A percentile compares a stretch with the other conserved stretches of the same genome.
Evolutionary conservation across 2,329 filamentous ascomycete genomes (phyloP).

Genomic region (Penicillium sumatraense): DNA sequence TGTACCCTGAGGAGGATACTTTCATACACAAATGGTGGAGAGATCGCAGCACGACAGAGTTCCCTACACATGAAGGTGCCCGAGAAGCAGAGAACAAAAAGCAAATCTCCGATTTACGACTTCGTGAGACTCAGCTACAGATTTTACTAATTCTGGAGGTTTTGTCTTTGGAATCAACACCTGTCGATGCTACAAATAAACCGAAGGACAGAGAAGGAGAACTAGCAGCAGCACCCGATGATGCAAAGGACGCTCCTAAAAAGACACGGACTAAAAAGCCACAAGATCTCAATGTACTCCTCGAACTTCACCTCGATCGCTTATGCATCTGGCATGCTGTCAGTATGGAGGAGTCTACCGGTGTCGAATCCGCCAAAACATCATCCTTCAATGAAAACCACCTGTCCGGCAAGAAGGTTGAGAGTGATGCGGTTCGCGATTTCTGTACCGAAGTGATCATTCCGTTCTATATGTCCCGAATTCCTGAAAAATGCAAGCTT

Average conservation of each 20-base stretch:
- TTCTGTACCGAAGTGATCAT: conserved; percentile 57
- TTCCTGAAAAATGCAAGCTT: conserved; percentile 52
- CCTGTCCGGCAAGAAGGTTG: conserved; percentile 38
- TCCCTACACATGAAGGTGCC: conserved; percentile 28
- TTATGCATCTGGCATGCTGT: conserved; percentile 58
- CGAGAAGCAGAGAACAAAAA: conserved; percentile 46
- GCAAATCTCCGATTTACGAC: conserved; percentile 48
- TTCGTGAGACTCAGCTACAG: conserved; percentile 55
- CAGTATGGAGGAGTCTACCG: conserved; percentile 41
- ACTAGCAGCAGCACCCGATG: conserved; percentile 3
- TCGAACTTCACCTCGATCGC: conserved; percentile 54
- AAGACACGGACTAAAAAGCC: conserved; percentile 43
- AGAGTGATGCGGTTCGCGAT: conserved; percentile 52
- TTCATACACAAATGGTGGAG: conserved; percentile 54
- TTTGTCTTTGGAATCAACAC: conserved; percentile 46
- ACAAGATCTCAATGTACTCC: conserved; percentile 47
- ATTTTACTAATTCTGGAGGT: conserved; percentile 55
- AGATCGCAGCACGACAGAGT: conserved; percentile 33
- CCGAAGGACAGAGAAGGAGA: conserved; percentile 23
- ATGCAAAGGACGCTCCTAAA: conserved; percentile 24
- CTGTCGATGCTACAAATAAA: conserved; percentile 24
- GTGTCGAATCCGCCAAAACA: conserved; percentile 32
- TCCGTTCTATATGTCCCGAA: conserved; percentile 53
- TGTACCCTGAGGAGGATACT: conserved; percentile 51
- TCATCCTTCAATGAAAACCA: conserved; percentile 32